A percentile compares a stretch with the other conserved stretches of the same genome.
Evolutionary conservation across 768 basidiomycete genomes (phyloP).

Genomic region (Suillus lakei): DNA sequence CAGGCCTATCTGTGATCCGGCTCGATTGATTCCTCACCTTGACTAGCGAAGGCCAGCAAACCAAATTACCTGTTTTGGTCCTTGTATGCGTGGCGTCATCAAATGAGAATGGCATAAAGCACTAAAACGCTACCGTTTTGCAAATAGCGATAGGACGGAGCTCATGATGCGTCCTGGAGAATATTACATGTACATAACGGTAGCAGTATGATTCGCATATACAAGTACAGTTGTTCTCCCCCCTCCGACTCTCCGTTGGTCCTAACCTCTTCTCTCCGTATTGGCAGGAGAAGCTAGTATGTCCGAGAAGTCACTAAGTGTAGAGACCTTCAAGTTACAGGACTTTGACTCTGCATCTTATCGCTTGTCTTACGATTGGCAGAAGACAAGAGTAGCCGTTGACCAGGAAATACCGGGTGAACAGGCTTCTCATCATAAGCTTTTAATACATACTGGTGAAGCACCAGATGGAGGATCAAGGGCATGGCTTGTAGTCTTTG

Average conservation of each 20-base stretch:
- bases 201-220: not conserved
- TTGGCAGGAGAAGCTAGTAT: not conserved
- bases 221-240: not conserved
- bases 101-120: not conserved
- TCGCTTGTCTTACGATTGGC: not conserved
- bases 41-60: not conserved
- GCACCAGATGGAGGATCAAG: constrained; percentile 36
- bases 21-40: not conserved
- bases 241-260: not conserved
- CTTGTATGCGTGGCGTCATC: not conserved
- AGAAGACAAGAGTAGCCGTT: not conserved
- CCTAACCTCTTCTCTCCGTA: not conserved
- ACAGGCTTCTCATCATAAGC: constrained; percentile 10
- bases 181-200: not conserved
- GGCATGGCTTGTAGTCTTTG: constrained; percentile 35
- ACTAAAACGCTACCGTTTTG: no score
- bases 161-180: not conserved
- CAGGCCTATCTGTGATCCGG: not conserved
- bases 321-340: not conserved
- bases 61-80: not conserved
- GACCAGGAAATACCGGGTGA: not conserved
- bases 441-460: constrained; percentile 24
- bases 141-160: not conserved
- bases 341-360: not conserved
- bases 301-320: not conserved